A percentile compares a stretch with the other conserved stretches of the same genome.
Conservation (phyloP, 352 stramenopile species). For the Plasmopara halstedii region DNA sequence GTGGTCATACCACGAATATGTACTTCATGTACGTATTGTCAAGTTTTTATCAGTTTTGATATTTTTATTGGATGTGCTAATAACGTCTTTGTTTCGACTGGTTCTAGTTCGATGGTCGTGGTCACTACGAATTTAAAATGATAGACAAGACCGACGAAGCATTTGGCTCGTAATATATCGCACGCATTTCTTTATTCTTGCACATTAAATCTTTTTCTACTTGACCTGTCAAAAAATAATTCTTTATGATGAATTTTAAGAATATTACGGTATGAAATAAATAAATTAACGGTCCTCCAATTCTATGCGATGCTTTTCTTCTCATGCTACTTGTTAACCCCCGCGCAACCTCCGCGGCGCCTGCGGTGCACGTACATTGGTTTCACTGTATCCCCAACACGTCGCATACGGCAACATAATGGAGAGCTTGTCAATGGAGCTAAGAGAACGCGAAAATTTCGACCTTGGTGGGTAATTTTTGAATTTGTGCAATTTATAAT, state of each 20-base stretch:
- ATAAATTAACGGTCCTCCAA: too few relatives aligned
- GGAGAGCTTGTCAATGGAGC: slow-evolving; percentile 60
- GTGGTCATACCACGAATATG: slow-evolving; percentile 86
- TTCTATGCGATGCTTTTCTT: slow-evolving; percentile 43
- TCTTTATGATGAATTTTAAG: too few relatives aligned
- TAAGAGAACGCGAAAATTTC: slow-evolving; percentile 43
- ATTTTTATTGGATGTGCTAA: background rate
- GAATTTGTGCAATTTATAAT: background rate
- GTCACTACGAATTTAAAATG: slow-evolving; percentile 83
- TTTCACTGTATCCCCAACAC: slow-evolving; percentile 49
- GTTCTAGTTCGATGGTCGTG: slow-evolving; percentile 72
- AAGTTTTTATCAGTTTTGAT: background rate
- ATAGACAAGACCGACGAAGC: slow-evolving; percentile 71
- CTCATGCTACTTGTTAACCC: slow-evolving; percentile 72
- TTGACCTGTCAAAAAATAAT: too few relatives aligned
- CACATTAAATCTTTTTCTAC: too few relatives aligned
- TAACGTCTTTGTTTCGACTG: background rate
- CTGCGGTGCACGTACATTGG: slow-evolving; percentile 61
- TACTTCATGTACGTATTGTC: slow-evolving; percentile 51
- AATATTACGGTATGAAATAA: too few relatives aligned
- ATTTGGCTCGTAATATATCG: slow-evolving; percentile 66
- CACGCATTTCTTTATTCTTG: too few relatives aligned
- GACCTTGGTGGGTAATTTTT: slow-evolving; percentile 42
- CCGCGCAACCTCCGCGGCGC: slow-evolving; percentile 34
- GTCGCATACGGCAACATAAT: slow-evolving; percentile 69